phyloP scores from a whole-genome alignment of 352 stramenopile genomes.

The Phytophthora quininea region DNA sequence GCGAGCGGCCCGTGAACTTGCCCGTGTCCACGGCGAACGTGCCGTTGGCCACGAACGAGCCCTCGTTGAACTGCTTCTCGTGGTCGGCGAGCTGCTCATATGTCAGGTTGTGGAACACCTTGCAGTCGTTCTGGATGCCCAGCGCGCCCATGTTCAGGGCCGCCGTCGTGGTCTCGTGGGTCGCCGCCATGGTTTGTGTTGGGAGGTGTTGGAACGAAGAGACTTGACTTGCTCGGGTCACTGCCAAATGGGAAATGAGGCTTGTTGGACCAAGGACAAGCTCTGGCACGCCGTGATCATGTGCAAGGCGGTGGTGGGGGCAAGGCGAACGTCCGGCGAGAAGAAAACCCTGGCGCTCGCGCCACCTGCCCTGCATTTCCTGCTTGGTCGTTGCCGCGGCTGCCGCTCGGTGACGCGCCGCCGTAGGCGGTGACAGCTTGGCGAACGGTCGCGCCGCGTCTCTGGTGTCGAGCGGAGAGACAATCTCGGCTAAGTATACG shows the following conservation, averaged over 20 bases:
- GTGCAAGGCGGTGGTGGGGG: background rate
- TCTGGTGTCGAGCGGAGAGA: conserved; percentile 4
- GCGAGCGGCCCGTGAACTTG: conserved; percentile 98
- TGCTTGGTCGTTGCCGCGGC: background rate
- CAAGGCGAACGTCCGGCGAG: background rate
- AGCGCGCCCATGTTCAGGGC: conserved; percentile 79
- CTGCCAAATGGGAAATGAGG: conserved; percentile 11
- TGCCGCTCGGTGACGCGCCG: background rate
- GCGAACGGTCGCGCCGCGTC: background rate
- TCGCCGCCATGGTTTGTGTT: conserved; percentile 33
- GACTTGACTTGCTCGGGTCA: background rate
- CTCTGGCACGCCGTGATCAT: background rate
- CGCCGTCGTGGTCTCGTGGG: conserved; percentile 68
- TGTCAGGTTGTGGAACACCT: conserved; percentile 96
- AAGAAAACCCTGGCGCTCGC: background rate
- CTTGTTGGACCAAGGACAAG: too few species aligned
- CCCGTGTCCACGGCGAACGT: conserved; percentile 98
- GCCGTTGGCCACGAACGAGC: conserved; percentile 87
- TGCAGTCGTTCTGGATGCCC: conserved; percentile 89
- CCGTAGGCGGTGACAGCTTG: background rate
- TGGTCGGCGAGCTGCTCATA: conserved; percentile 97
- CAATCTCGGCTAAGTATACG: conserved; percentile 2
- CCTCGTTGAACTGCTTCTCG: conserved; percentile 94
- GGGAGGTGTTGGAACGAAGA: background rate
- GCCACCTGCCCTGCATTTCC: conserved; percentile 1